These are phyloP conservation scores for Torulaspora gathmanii DNA, from an alignment of 805 yeast genomes.

Conservation along the genomic window DNA sequence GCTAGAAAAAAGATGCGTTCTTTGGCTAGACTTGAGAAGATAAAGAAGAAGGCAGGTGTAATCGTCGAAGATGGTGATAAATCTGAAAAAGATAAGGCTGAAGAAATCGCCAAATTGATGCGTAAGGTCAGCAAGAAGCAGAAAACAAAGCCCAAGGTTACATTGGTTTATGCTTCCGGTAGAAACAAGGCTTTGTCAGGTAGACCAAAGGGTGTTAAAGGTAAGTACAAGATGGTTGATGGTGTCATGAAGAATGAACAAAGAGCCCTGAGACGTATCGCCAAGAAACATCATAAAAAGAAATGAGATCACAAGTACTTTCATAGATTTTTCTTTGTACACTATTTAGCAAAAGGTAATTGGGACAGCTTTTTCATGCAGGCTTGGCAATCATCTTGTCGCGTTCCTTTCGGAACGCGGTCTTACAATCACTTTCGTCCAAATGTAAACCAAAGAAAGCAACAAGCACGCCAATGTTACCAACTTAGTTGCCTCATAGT, in stretches of 20 bases:
- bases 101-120: slow-evolving; percentile 84
- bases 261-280: slow-evolving; percentile 84
- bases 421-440: slow-evolving; percentile 24
- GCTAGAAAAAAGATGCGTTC: slow-evolving; percentile 96
- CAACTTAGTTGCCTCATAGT: slow-evolving; percentile 34
- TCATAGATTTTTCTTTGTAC: slow-evolving; percentile 3
- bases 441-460: slow-evolving; percentile 35
- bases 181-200: slow-evolving; percentile 81
- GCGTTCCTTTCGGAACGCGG: slow-evolving; percentile 1
- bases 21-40: slow-evolving; percentile 73
- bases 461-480: slow-evolving; percentile 37
- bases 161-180: slow-evolving; percentile 85
- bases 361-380: neutral
- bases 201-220: slow-evolving; percentile 94
- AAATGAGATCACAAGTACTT: slow-evolving; percentile 1
- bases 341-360: slow-evolving; percentile 6
- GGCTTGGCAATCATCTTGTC: neutral
- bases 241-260: slow-evolving; percentile 97
- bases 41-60: slow-evolving; percentile 87
- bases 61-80: slow-evolving; percentile 83
- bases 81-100: slow-evolving; percentile 91
- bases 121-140: slow-evolving; percentile 70
- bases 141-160: slow-evolving; percentile 70
- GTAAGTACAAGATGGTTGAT: slow-evolving; percentile 98
- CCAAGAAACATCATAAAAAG: slow-evolving; percentile 71